These are phyloP conservation scores for Tolypocladium endophyticum DNA, from an alignment of 2,329 filamentous ascomycete genomes.

Conservation along the genomic window DNA sequence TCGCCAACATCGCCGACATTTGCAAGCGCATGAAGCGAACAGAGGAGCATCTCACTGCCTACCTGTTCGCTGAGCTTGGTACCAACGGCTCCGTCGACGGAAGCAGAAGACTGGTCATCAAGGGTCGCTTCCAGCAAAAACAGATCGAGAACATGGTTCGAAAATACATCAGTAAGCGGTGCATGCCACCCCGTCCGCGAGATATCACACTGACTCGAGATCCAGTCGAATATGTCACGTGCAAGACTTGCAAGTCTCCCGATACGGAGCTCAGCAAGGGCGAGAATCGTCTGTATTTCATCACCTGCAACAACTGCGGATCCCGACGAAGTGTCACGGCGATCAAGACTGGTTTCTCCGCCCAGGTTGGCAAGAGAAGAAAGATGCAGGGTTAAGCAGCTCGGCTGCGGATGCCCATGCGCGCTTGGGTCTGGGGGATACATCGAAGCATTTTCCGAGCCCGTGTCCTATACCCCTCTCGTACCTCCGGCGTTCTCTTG, in stretches of 20 bases:
- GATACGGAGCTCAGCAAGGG: slow-evolving; percentile 97
- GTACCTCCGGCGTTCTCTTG: neutral
- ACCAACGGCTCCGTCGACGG: slow-evolving; percentile 94
- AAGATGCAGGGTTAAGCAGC: slow-evolving; percentile 70
- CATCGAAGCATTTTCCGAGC: neutral
- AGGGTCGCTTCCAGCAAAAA: slow-evolving; percentile 99
- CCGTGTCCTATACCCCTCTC: neutral
- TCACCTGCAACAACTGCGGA: slow-evolving; percentile 81
- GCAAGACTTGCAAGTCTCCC: slow-evolving; percentile 93
- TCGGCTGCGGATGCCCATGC: slow-evolving; percentile 1
- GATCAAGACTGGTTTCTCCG: slow-evolving; percentile 99
- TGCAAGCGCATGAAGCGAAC: slow-evolving; percentile 99
- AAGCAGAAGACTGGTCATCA: slow-evolving; percentile 87
- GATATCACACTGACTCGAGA: neutral
- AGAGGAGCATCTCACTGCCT: slow-evolving; percentile 94
- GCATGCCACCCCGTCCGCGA: neutral
- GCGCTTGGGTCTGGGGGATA: neutral
- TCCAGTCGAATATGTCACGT: slow-evolving; percentile 88
- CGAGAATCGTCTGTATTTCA: slow-evolving; percentile 98
- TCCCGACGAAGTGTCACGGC: slow-evolving; percentile 83
- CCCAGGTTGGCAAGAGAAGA: slow-evolving; percentile 97
- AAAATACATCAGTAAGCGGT: slow-evolving; percentile 76
- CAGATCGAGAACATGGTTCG: slow-evolving; percentile 95
- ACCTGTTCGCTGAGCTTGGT: slow-evolving; percentile 95
- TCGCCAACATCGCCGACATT: slow-evolving; percentile 97